Conservation (phyloP, 2,329 filamentous ascomycete species). For the Colletotrichum sojae region DNA sequence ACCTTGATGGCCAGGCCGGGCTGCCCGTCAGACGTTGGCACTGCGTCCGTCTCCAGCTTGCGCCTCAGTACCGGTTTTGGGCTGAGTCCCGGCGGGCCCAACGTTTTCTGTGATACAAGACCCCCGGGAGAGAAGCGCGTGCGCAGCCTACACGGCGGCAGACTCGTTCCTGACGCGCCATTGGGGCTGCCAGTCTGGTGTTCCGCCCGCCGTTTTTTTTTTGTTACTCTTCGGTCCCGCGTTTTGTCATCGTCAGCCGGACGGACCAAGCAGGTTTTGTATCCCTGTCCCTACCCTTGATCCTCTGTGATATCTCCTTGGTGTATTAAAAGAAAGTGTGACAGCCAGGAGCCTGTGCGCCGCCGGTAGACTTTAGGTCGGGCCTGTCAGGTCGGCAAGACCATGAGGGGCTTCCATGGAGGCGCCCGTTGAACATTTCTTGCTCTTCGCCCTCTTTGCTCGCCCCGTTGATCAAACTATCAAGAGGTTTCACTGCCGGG, state of each 20-base stretch:
- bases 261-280: constrained; percentile 25
- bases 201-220: constrained; percentile 12
- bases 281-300: constrained; percentile 37
- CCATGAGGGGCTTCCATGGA: constrained; percentile 5
- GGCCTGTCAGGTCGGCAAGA: constrained; percentile 29
- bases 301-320: constrained; percentile 24
- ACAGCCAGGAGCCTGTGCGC: constrained; percentile 39
- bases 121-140: constrained; percentile 6
- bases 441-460: constrained; percentile 6
- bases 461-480: constrained; percentile 33
- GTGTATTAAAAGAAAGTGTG: constrained; percentile 32
- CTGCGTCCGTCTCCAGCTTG: neutral
- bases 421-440: neutral
- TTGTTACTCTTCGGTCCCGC: constrained; percentile 4
- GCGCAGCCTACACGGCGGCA: neutral
- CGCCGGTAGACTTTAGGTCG: constrained; percentile 22
- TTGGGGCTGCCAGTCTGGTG: constrained; percentile 8
- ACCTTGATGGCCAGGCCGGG: constrained; percentile 12
- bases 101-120: neutral
- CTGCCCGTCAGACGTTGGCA: neutral
- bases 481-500: constrained; percentile 22
- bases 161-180: constrained; percentile 5
- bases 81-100: constrained; percentile 6
- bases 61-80: constrained; percentile 2
- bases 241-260: constrained; percentile 27